phyloP scores from a whole-genome alignment of 495 filamentous ascomycete species.

The Daldinia caldariorum region DNA sequence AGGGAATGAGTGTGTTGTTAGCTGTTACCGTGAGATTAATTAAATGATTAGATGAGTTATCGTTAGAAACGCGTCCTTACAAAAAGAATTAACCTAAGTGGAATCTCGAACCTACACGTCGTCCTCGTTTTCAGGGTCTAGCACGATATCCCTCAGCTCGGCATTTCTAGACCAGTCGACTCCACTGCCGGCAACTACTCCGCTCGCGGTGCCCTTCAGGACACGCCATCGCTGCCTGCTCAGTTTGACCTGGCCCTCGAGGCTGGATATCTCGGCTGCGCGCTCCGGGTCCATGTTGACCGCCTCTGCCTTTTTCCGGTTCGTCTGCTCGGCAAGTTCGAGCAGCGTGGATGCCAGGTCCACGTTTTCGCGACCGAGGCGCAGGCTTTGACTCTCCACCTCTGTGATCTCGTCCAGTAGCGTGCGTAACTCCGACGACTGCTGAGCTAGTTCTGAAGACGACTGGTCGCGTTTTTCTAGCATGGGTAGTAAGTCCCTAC shows the following conservation, averaged over 20 bases:
- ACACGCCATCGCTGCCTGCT: slow-evolving; percentile 73
- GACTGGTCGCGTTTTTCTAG: slow-evolving; percentile 74
- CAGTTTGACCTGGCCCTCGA: slow-evolving; percentile 65
- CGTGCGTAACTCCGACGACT: slow-evolving; percentile 61
- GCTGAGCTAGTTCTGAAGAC: slow-evolving; percentile 66
- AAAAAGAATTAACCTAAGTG: too few relatives aligned
- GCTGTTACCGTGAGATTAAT: slow-evolving; percentile 10
- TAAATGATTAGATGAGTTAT: slow-evolving; percentile 17
- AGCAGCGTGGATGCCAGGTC: slow-evolving; percentile 69
- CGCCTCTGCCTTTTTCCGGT: slow-evolving; percentile 59
- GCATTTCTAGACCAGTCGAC: slow-evolving; percentile 82
- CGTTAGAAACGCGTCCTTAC: slow-evolving; percentile 7
- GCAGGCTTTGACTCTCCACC: slow-evolving; percentile 65
- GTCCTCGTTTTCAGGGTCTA: slow-evolving; percentile 71
- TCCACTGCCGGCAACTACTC: slow-evolving; percentile 82
- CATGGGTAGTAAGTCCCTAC: slow-evolving; percentile 70
- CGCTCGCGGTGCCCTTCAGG: slow-evolving; percentile 78
- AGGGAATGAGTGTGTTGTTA: not conserved
- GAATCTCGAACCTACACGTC: slow-evolving; percentile 9
- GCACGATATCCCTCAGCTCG: slow-evolving; percentile 73
- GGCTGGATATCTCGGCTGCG: slow-evolving; percentile 61
- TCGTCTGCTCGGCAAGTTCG: slow-evolving; percentile 66
- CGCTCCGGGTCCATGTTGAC: slow-evolving; percentile 61
- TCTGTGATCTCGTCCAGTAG: slow-evolving; percentile 60
- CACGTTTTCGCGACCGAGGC: slow-evolving; percentile 66